A percentile compares a stretch with the other conserved stretches of the same genome.
Conservation (phyloP, 306 rosid species). For the Bauhinia variegata region DNA sequence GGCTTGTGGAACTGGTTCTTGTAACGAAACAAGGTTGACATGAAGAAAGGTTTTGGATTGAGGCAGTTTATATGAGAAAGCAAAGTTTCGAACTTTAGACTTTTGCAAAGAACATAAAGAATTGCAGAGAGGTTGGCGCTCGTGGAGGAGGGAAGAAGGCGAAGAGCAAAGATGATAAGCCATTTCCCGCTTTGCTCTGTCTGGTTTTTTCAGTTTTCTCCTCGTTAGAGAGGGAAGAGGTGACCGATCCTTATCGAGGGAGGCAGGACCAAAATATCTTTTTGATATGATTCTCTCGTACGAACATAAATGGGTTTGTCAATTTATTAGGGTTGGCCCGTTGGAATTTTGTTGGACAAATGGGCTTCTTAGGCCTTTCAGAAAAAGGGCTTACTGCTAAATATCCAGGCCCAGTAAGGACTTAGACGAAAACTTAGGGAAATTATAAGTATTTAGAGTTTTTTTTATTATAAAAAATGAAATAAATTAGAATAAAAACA, state of each 20-base stretch:
- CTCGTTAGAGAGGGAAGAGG: neutral
- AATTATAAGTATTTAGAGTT: no score
- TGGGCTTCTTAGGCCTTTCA: no score
- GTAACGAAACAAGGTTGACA: conserved; percentile 59
- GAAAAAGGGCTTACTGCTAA: no score
- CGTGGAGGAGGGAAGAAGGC: conserved; percentile 60
- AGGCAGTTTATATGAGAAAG: conserved; percentile 31
- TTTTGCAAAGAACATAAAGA: conserved; percentile 38
- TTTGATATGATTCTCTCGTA: no score
- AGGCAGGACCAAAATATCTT: neutral
- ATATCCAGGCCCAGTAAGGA: no score
- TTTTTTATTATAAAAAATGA: no score
- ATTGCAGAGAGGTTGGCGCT: conserved; percentile 42
- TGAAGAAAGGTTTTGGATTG: conserved; percentile 51
- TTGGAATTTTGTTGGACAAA: no score
- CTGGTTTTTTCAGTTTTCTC: neutral
- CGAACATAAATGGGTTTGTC: no score
- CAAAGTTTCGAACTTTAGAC: conserved; percentile 27
- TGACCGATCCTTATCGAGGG: conserved; percentile 38
- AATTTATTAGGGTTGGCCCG: no score
- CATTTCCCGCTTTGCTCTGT: conserved; percentile 44
- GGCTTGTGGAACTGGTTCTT: conserved; percentile 48
- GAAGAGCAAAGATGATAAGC: conserved; percentile 70
- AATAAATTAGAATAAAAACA: no score
- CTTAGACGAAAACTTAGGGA: no score